Conservation (phyloP, 441 rosid species). For the Capsella rubella region DNA sequence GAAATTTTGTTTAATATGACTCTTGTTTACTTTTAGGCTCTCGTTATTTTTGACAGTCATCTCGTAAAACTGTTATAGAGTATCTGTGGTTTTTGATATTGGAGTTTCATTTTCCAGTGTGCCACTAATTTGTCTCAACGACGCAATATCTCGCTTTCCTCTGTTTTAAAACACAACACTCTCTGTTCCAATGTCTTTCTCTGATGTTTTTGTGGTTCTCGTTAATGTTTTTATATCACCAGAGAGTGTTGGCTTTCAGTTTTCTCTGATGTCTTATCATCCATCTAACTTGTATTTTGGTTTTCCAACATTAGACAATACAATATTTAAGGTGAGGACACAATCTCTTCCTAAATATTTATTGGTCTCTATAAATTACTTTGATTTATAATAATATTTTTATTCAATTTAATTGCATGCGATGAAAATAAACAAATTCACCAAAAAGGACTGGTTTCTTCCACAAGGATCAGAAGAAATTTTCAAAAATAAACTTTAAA, state of each 20-base stretch:
- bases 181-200: not conserved
- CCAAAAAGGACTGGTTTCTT: not conserved
- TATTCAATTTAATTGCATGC: not conserved
- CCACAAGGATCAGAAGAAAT: not conserved
- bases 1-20: slow-evolving; percentile 1
- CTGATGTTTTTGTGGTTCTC: not conserved
- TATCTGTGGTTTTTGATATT: not conserved
- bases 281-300: no score
- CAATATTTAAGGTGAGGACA: no score
- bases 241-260: no score
- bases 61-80: no score
- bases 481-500: not conserved
- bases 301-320: no score
- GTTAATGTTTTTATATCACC: not conserved
- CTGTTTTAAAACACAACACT: not conserved
- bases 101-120: not conserved
- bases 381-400: not conserved
- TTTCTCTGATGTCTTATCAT: no score
- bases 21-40: not conserved
- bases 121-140: not conserved
- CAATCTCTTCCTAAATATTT: no score
- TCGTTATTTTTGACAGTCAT: not conserved
- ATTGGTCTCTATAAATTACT: no score
- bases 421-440: not conserved
- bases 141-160: not conserved